Conservation (phyloP, 495 filamentous ascomycete genomes). For the Sordaria brevicollis region DNA sequence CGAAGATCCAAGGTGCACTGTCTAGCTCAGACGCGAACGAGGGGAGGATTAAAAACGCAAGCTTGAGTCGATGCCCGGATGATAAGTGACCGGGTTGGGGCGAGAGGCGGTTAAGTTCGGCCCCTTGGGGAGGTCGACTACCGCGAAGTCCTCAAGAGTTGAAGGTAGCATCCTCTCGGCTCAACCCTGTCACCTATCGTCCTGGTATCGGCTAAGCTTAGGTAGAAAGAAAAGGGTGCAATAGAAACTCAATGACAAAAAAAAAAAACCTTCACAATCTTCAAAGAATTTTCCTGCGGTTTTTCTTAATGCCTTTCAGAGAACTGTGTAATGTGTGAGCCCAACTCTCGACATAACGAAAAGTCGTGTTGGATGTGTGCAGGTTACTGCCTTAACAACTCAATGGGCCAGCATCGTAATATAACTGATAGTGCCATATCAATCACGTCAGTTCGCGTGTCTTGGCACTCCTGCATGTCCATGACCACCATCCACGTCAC, state of each 20-base stretch:
- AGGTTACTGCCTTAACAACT: neutral
- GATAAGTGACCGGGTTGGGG: neutral
- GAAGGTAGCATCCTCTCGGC: neutral
- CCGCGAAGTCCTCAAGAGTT: neutral
- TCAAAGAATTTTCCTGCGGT: too few species aligned
- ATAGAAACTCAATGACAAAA: too few species aligned
- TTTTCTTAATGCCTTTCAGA: too few species aligned
- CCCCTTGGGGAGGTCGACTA: neutral
- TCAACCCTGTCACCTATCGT: neutral
- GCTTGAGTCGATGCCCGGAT: neutral
- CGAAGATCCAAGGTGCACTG: neutral
- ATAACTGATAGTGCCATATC: neutral
- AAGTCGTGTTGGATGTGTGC: too few species aligned
- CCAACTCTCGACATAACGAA: too few species aligned
- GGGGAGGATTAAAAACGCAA: neutral
- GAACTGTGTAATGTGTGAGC: too few species aligned
- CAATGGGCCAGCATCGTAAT: fast-evolving
- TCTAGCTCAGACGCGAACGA: neutral
- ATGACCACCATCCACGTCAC: neutral
- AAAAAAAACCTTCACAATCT: too few species aligned
- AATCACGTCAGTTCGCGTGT: neutral
- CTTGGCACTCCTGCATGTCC: neutral
- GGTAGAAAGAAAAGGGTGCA: too few species aligned
- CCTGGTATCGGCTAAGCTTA: neutral
- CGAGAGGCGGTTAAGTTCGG: neutral